Evolutionary conservation across 441 rosid species (phyloP).

Genomic region (Arabidopsis hybrid): DNA sequence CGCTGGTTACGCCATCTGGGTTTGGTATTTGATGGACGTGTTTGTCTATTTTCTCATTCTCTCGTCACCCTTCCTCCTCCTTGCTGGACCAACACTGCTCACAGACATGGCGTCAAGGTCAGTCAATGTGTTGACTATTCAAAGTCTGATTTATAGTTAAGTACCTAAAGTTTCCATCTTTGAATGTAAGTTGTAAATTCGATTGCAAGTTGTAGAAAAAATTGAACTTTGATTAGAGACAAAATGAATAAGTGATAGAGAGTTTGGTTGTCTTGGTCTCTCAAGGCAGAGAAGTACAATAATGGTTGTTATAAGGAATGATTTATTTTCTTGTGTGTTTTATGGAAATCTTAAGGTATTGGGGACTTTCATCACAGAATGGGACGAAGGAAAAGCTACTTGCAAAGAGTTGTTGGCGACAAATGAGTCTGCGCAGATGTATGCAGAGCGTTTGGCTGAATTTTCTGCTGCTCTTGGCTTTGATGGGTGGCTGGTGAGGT

Average conservation of each 20-base stretch:
- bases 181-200: too few relatives aligned
- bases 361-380: constrained; percentile 88
- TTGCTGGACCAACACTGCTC: constrained; percentile 92
- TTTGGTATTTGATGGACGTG: constrained; percentile 88
- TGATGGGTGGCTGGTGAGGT: constrained; percentile 91
- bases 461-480: constrained; percentile 74
- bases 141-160: neutral
- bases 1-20: constrained; percentile 73
- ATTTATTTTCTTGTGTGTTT: constrained; percentile 31
- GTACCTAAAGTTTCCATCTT: neutral
- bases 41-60: constrained; percentile 83
- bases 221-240: neutral
- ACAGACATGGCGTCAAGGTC: constrained; percentile 90
- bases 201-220: neutral
- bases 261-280: too few relatives aligned
- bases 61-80: constrained; percentile 91
- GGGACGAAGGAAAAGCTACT: constrained; percentile 69
- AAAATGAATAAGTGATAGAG: neutral
- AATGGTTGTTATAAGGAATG: constrained; percentile 1
- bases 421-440: constrained; percentile 69
- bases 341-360: constrained; percentile 60
- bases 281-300: too few relatives aligned
- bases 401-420: constrained; percentile 67
- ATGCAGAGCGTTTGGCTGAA: constrained; percentile 78
- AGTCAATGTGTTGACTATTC: neutral